A percentile compares a stretch with the other conserved stretches of the same genome.
Evolutionary conservation across 148 eudicot species (phyloP).

Genomic region (Chenopodium quinoa): DNA sequence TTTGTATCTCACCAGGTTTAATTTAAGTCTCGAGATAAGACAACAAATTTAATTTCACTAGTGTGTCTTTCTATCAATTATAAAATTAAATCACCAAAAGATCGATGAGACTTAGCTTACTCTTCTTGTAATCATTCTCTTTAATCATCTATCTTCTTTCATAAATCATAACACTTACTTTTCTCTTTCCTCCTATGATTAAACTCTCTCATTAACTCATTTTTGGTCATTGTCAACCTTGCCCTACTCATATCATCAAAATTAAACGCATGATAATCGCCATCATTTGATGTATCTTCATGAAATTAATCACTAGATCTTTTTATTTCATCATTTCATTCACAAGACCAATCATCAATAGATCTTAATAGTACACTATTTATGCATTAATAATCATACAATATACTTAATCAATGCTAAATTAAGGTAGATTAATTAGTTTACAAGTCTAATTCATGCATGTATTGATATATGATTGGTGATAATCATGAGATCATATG

Average conservation of each 20-base stretch:
- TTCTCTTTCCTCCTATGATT: neutral
- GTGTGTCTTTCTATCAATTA: too few species aligned
- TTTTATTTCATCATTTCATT: neutral
- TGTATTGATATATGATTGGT: slow-evolving; percentile 26
- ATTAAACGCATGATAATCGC: slow-evolving; percentile 8
- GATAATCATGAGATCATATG: slow-evolving; percentile 33
- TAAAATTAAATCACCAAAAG: too few species aligned
- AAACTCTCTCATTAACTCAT: neutral
- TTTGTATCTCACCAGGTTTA: too few species aligned
- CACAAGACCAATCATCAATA: neutral
- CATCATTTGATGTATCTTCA: slow-evolving; percentile 13
- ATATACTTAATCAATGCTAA: too few species aligned
- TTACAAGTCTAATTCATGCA: slow-evolving; percentile 2
- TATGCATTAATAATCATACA: neutral
- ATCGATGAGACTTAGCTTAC: neutral
- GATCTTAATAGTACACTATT: slow-evolving; percentile 12
- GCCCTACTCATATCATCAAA: slow-evolving; percentile 9
- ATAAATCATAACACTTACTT: neutral
- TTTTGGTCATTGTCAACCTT: neutral
- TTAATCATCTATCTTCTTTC: neutral
- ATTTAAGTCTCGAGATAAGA: too few species aligned
- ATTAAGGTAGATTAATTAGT: neutral
- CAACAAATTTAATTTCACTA: too few species aligned
- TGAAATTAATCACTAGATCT: neutral
- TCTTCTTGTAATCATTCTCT: neutral